Evolutionary conservation across 2,329 filamentous ascomycete species (phyloP), one percentile per base, ranked within the genome.

Genomic region (Neofusicoccum umdonicola): DNA sequence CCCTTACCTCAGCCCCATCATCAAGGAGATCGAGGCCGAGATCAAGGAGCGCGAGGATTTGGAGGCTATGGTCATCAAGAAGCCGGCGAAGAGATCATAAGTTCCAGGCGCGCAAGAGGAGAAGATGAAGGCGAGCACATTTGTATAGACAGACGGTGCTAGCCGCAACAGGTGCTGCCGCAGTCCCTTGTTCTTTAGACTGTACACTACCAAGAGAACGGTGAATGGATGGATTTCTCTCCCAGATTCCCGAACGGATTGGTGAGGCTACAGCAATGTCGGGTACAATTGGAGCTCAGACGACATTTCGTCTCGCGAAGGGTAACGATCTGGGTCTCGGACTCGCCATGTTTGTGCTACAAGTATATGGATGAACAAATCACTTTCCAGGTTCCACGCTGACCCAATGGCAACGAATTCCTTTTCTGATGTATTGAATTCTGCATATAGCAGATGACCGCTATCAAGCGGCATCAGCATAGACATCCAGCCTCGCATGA

Each of bases 21-120:
- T 92, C 77, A 80, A 82, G 70, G 86, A 90, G 77, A 85, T 92
- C 72, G 87, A 90, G 79, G 81, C 83, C 63, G 88, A 90, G 81
- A 77, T 81, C 70, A 84, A 84, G 73, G 89, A 92, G 80, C 85
- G 88, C 69, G 82, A 83, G 69, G 88, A 91, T 74, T 80, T 91
- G 71, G 89, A 91, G 77, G 81, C 84, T 69, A 83, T 91, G 81
- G 80, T 86, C 67, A 80, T 90, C 71, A 83, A 78, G 74, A 78
- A 77, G 74, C 73, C 73, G 68, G 66, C 71, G 68, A 69, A 65
- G 69, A 73, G 73, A 64, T 67, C 68, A 51, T 71, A 69, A 34
- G 51, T 42, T 50, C 44, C 42, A 54, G 42, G 19, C 37, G 57
- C 41, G n/a, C 39, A 63, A 37, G 58, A 44, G 12, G 50, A 11